A percentile compares a stretch with the other conserved stretches of the same genome.
Conservation (phyloP, 768 basidiomycete genomes). For the Astraeus odoratus region DNA sequence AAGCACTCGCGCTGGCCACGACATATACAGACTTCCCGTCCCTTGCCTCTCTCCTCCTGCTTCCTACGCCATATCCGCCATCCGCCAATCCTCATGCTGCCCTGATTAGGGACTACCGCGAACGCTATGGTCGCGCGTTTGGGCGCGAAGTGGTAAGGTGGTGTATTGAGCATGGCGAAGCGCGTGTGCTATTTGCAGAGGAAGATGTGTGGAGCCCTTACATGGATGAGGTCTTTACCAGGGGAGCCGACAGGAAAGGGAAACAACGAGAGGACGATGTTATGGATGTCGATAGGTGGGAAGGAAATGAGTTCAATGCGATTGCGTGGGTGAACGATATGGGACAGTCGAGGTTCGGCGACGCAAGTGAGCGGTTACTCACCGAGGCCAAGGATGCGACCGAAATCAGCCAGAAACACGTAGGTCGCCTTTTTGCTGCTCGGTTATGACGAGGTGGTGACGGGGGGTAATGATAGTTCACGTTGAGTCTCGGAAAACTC, state of each 20-base stretch:
- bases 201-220: conserved; percentile 54
- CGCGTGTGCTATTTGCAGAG: conserved; percentile 76
- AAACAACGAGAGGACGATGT: conserved; percentile 24
- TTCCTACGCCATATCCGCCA: conserved; percentile 54
- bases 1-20: conserved; percentile 82
- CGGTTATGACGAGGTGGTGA: conserved; percentile 2
- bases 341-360: conserved; percentile 55
- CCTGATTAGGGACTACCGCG: conserved; percentile 66
- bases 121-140: conserved; percentile 75
- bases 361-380: conserved; percentile 59
- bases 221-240: conserved; percentile 63
- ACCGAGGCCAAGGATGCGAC: conserved; percentile 50
- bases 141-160: conserved; percentile 86
- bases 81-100: conserved; percentile 55
- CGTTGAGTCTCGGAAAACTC: conserved; percentile 89
- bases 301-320: conserved; percentile 38
- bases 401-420: conserved; percentile 71
- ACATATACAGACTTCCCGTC: conserved; percentile 80
- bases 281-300: conserved; percentile 22
- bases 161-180: conserved; percentile 87
- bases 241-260: conserved; percentile 14
- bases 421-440: conserved; percentile 24
- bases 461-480: conserved; percentile 46
- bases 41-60: conserved; percentile 79
- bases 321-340: conserved; percentile 90